Evolutionary conservation across 176 grass and related monocot genomes (phyloP).

Genomic region (Bonia amplexicaulis): DNA sequence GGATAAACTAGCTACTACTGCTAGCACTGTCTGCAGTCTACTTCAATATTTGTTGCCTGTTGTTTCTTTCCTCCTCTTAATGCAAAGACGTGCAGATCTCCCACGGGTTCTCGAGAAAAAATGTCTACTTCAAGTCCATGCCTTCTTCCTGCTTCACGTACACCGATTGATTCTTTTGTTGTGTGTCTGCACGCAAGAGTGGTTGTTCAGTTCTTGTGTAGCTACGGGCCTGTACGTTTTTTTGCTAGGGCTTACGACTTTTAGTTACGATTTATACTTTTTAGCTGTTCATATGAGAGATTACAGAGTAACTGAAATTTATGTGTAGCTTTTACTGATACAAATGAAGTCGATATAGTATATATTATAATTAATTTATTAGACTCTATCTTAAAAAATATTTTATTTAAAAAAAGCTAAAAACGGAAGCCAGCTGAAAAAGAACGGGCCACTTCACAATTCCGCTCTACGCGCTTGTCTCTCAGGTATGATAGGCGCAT

Average conservation of each 20-base stretch:
- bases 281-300: no score
- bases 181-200: slow-evolving; percentile 27
- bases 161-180: neutral
- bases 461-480: slow-evolving; percentile 70
- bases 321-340: no score
- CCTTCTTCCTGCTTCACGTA: neutral
- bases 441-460: no score
- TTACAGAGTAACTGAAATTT: no score
- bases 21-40: neutral
- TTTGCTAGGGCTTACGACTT: no score
- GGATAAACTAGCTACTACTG: slow-evolving; percentile 32
- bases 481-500: slow-evolving; percentile 27
- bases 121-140: neutral
- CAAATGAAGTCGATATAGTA: no score
- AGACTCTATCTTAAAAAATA: no score
- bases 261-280: no score
- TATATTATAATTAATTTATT: no score
- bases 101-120: neutral
- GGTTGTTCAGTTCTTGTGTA: slow-evolving; percentile 74
- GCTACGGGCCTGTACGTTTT: no score
- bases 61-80: neutral
- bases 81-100: neutral
- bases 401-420: no score
- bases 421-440: no score
- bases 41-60: neutral